Conservation (phyloP, 2,329 filamentous ascomycete species). For the Sporothrix brunneoviolacea region DNA sequence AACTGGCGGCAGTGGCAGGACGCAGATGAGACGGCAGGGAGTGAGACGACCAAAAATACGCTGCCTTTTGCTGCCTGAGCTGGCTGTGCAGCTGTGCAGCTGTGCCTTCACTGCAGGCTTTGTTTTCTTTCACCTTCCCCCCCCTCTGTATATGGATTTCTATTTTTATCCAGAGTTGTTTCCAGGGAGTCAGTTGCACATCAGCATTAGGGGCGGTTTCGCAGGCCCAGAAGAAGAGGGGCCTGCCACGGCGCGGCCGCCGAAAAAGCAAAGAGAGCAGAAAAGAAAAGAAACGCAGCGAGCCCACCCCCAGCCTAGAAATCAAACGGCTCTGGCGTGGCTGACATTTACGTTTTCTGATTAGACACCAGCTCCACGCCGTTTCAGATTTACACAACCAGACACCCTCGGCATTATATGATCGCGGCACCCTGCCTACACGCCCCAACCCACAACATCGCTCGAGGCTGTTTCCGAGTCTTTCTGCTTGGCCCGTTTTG, state of each 20-base stretch:
- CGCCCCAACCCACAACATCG: background rate
- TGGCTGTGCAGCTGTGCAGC: background rate
- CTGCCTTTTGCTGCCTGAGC: too few species aligned
- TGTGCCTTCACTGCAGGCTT: too few species aligned
- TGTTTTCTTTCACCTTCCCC: too few species aligned
- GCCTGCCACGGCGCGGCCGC: background rate
- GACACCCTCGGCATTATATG: conserved; percentile 16
- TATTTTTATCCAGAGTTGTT: conserved; percentile 16
- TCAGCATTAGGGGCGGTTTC: background rate
- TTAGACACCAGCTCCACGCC: conserved; percentile 13
- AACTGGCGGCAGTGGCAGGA: background rate
- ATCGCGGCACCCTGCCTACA: conserved; percentile 8
- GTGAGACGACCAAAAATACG: too few species aligned
- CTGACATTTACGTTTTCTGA: conserved; percentile 15
- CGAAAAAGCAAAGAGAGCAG: background rate
- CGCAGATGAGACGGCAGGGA: background rate
- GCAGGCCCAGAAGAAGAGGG: background rate
- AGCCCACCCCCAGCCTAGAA: conserved; percentile 4
- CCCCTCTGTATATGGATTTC: conserved; percentile 3
- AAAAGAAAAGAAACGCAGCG: background rate
- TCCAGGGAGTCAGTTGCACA: conserved; percentile 3
- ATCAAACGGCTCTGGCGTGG: conserved; percentile 16
- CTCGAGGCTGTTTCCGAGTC: conserved; percentile 9
- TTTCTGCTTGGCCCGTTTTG: background rate
- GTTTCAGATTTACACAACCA: conserved; percentile 19